These are phyloP conservation scores for Zygosaccharomyces bisporus DNA, from an alignment of 805 yeast genomes.

Conservation along the genomic window DNA sequence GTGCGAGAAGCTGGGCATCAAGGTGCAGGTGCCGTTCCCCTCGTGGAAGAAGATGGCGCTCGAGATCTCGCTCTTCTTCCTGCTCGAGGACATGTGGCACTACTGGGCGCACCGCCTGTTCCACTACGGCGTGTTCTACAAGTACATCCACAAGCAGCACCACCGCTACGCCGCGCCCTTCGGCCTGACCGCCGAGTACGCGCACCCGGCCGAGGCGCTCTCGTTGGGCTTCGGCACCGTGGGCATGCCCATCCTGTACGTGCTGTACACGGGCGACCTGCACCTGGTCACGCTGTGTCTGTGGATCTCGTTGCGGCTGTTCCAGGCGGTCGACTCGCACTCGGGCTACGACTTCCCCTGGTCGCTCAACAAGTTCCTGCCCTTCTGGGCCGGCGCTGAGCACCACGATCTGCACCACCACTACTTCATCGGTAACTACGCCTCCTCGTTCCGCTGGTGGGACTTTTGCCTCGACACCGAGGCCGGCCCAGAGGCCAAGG, in stretches of 20 bases:
- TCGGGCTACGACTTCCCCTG: conserved; percentile 98
- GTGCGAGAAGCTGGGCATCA: conserved; percentile 75
- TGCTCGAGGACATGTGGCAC: conserved; percentile 94
- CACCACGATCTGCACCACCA: conserved; percentile 98
- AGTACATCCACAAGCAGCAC: conserved; percentile 93
- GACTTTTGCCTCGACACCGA: conserved; percentile 85
- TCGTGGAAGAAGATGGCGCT: conserved; percentile 48
- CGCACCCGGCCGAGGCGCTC: conserved; percentile 92
- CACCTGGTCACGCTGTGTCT: conserved; percentile 85
- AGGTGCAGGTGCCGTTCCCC: conserved; percentile 84
- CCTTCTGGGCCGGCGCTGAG: conserved; percentile 98
- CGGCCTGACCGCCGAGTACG: conserved; percentile 95
- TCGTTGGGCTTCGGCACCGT: conserved; percentile 93
- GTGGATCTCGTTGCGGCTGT: conserved; percentile 84
- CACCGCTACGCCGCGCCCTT: conserved; percentile 98
- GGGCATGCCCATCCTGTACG: conserved; percentile 87
- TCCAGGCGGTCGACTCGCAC: conserved; percentile 97
- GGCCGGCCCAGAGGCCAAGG: conserved; percentile 78
- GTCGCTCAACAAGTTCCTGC: conserved; percentile 87
- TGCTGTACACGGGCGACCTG: conserved; percentile 66
- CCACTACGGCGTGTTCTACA: conserved; percentile 86
- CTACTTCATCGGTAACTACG: conserved; percentile 91
- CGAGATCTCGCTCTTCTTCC: conserved; percentile 75
- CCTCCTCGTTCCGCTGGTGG: conserved; percentile 96
- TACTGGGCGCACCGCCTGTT: conserved; percentile 91